These are phyloP conservation scores for Trapa incisa DNA, from an alignment of 345 rosid genomes.

Conservation along the genomic window DNA sequence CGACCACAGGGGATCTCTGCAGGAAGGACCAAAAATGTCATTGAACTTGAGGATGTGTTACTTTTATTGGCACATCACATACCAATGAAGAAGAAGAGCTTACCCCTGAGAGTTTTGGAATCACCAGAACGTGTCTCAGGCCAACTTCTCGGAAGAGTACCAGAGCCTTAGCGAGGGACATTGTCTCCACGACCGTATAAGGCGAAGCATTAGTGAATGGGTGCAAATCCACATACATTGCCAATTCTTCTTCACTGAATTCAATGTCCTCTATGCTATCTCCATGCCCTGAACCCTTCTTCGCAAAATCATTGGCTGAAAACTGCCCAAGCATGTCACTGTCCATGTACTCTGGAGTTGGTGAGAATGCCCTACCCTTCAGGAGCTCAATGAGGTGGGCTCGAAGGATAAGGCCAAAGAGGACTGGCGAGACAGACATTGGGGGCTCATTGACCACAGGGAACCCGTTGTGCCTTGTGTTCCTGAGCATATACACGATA, in stretches of 20 bases:
- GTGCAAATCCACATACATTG: constrained; percentile 72
- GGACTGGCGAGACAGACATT: constrained; percentile 31
- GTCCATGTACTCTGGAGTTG: constrained; percentile 26
- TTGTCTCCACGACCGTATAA: constrained; percentile 82
- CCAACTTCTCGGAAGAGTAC: constrained; percentile 83
- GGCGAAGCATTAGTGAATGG: constrained; percentile 91
- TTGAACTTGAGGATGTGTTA: neutral
- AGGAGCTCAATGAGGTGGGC: constrained; percentile 61
- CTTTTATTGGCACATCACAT: too few relatives aligned
- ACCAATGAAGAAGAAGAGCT: constrained; percentile 13
- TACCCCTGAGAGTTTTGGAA: constrained; percentile 60
- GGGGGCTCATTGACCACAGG: constrained; percentile 69
- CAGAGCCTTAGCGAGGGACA: constrained; percentile 88
- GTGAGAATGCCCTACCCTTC: constrained; percentile 54
- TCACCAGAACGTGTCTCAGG: constrained; percentile 72
- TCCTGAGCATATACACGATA: constrained; percentile 55
- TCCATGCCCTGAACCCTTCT: constrained; percentile 60
- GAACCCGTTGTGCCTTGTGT: constrained; percentile 71
- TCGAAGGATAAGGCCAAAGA: constrained; percentile 69
- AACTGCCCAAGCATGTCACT: constrained; percentile 29
- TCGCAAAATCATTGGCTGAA: constrained; percentile 56
- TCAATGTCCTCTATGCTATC: constrained; percentile 56
- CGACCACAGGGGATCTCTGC: constrained; percentile 75
- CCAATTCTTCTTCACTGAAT: constrained; percentile 69
- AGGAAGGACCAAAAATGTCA: constrained; percentile 6